Evolutionary conservation across 768 basidiomycete genomes (phyloP), one percentile per base, ranked within the genome.

Genomic region (Leccinum fibrillosum): DNA sequence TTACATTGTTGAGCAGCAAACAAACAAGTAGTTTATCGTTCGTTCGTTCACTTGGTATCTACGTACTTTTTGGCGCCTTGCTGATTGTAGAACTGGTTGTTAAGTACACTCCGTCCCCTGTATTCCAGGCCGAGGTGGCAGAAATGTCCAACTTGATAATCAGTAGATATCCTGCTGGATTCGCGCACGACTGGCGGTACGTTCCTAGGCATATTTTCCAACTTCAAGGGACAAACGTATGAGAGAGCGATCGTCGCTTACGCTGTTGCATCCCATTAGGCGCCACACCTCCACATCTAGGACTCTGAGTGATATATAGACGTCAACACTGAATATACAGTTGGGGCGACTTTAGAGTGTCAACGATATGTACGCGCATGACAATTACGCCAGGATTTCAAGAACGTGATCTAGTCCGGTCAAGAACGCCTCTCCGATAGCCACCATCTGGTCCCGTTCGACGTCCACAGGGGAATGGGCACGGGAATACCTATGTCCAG

Each of bases 371-470:
- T 26, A 50, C 10, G 26, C 17, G n/a, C n/a, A 21, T 21, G 25
- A 23, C 9, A 2, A 34, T 69, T 39, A 67, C 35, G 58, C 57
- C 32, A 61, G 44, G 50, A 53, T 54, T 30, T 52, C 49, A 25
- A 69, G 63, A 35, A 63, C 5, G 10, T 63, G 11, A 21, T 63
- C 57, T n/a, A 59, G 8, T 19, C 56, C 54, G n/a, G 44, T 51
- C 53, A 63, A 32, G 28, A 70, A 70, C 8, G 47, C 51, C 1
- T 59, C 49, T 47, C 68, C 66, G 5, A 70, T 44, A 21, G 23
- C 49, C 19, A 5, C 21, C 1, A 26, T 52, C 23, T 52, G 39
- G 42, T 61, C 54, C 15, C 17, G 10, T 3, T 65, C 59, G 25
- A 42, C 12, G 13, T 61, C 60, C 11, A 21, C 3, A 23, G 42